Conservation (phyloP, 805 yeast genomes). For the Cyberlindnera bimundalis region DNA sequence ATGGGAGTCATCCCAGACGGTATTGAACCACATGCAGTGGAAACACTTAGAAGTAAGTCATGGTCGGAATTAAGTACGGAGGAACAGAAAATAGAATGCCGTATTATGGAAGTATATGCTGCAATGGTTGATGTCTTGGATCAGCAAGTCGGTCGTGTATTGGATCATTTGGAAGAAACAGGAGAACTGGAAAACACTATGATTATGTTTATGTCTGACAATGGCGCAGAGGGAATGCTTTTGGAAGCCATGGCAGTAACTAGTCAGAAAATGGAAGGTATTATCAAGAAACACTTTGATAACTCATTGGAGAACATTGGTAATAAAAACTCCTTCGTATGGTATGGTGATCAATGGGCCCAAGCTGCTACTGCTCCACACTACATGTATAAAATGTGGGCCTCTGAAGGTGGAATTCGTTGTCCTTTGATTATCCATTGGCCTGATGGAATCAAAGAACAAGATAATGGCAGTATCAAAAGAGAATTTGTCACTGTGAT, state of each 20-base stretch:
- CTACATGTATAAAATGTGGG: conserved; percentile 53
- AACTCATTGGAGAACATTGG: conserved; percentile 48
- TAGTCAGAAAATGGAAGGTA: conserved; percentile 26
- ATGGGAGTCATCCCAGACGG: conserved; percentile 46
- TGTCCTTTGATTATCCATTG: conserved; percentile 50
- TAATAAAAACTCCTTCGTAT: conserved; percentile 42
- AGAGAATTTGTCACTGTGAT: conserved; percentile 50
- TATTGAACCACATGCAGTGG: conserved; percentile 43
- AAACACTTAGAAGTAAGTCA: conserved; percentile 32
- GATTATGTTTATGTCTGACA: conserved; percentile 58
- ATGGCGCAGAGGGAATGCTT: conserved; percentile 62
- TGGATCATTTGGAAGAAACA: conserved; percentile 37
- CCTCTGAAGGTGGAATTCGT: conserved; percentile 58
- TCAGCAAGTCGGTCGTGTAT: conserved; percentile 45
- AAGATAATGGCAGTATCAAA: conserved; percentile 31
- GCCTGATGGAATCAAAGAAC: conserved; percentile 32
- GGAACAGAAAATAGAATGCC: conserved; percentile 36
- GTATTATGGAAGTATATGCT: conserved; percentile 57
- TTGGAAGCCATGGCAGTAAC: conserved; percentile 50
- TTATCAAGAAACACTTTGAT: conserved; percentile 33
- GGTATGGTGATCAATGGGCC: conserved; percentile 58
- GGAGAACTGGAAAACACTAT: conserved; percentile 53
- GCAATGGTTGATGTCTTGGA: conserved; percentile 61
- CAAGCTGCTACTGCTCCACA: conserved; percentile 60
- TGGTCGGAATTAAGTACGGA: conserved; percentile 42